Evolutionary conservation across 2,329 filamentous ascomycete species (phyloP), one percentile per base, ranked within the genome.

Genomic region (Tolypocladium tropicale): DNA sequence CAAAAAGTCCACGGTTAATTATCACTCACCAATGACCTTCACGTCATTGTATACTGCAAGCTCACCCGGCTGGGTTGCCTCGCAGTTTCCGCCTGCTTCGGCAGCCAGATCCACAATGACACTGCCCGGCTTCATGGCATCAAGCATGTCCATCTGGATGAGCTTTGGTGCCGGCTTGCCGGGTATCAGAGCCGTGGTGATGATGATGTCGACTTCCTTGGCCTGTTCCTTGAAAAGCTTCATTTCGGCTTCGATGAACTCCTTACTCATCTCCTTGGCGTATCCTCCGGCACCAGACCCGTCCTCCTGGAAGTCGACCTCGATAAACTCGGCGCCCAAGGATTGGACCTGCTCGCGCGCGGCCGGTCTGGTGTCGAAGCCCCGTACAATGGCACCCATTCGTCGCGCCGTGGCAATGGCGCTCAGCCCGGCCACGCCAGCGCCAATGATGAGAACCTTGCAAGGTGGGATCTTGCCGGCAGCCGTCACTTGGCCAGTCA

Each of bases 171-270:
- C 90, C 32, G 87, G 87, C 62, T 81, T 87, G 56, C 90, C 91
- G 0, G 91, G 91, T 58, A 96, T 95, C 63, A 95, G 72, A n/a
- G 91, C 91, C 1, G 91, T 96, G 1, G 90, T 95, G 67, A 96
- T 88, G 59, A 96, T 88, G 60, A 96, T 95, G 70, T 96, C 90
- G 53, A 95, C 90, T 41, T 96, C 91, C 57, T 83, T 81, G 59
- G 88, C 89, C 69, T 95, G 91, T 62, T 94, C 88, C 68, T 89
- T 84, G 72, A 96, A 96, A 0, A 96, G 78, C 69, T 89, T 92
- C 90, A 95, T 95, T 70, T 96, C 90, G 6, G 90, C 90, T 58
- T 90, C 89, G 68, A 94, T 90, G 65, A 95, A 96, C 62, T 93
- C 90, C 65, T 93, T 91, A 55, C 89, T 94, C 90, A 95, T 95